phyloP scores from a whole-genome alignment of 78 protist genomes.

The Dictyostelium brefeldianum region DNA sequence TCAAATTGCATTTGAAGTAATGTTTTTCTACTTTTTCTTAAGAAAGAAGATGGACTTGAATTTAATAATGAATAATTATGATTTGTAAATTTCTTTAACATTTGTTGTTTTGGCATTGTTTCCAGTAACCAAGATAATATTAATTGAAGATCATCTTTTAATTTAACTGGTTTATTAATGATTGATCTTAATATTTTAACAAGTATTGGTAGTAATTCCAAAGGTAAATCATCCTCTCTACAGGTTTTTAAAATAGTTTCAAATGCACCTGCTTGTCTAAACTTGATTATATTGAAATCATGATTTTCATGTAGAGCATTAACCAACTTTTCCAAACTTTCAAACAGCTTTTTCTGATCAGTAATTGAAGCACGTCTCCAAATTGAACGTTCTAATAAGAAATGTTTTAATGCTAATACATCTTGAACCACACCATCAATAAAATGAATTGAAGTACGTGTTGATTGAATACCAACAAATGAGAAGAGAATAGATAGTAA shows the following conservation, averaged over 20 bases:
- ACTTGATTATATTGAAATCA: conserved; percentile 59
- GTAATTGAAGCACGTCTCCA: conserved; percentile 71
- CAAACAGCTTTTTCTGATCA: conserved; percentile 68
- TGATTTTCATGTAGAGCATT: conserved; percentile 55
- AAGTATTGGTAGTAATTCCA: conserved; percentile 25
- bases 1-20: conserved; percentile 17
- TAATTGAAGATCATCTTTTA: conserved; percentile 58
- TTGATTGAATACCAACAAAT: conserved; percentile 58
- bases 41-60: neutral
- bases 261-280: conserved; percentile 79
- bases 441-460: conserved; percentile 55
- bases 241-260: conserved; percentile 69
- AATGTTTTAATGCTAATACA: conserved; percentile 66
- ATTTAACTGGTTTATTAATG: conserved; percentile 15
- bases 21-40: neutral
- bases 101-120: conserved; percentile 30
- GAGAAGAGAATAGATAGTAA: conserved; percentile 51
- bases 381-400: conserved; percentile 67
- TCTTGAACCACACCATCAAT: conserved; percentile 68
- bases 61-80: neutral
- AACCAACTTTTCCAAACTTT: conserved; percentile 50
- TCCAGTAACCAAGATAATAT: conserved; percentile 56
- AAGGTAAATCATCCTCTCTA: conserved; percentile 65
- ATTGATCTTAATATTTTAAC: conserved; percentile 45
- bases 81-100: conserved; percentile 1